Evolutionary conservation across 306 rosid species (phyloP).

Genomic region (Sechiopsis laciniata): DNA sequence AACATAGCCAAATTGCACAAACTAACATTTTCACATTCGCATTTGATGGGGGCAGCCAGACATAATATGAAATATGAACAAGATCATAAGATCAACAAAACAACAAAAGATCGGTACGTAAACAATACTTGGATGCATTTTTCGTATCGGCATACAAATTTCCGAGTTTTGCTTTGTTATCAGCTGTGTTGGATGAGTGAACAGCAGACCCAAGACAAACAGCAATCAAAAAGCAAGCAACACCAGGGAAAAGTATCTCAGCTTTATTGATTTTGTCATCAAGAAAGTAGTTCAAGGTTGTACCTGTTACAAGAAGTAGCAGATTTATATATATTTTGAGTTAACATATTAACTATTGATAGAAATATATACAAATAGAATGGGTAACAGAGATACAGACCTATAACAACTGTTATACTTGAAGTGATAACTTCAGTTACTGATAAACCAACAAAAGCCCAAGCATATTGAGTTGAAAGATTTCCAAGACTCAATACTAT

Average conservation of each 20-base stretch:
- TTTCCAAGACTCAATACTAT: constrained; percentile 10
- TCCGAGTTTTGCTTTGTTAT: constrained; percentile 2
- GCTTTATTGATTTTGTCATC: constrained; percentile 16
- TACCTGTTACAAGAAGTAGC: not conserved
- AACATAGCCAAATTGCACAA: not conserved
- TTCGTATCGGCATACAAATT: not conserved
- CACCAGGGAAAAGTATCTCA: constrained; percentile 15
- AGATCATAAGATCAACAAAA: not conserved
- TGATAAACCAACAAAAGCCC: constrained; percentile 17
- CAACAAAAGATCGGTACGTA: not conserved
- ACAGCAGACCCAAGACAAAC: constrained; percentile 16
- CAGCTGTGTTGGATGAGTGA: constrained; percentile 15
- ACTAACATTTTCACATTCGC: not conserved
- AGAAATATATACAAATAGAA: not conserved
- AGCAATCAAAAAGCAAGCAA: constrained; percentile 15
- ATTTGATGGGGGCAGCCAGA: not conserved
- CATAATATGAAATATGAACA: not conserved
- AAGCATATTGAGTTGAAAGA: constrained; percentile 15
- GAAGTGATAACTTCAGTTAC: constrained; percentile 10
- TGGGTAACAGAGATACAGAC: not conserved
- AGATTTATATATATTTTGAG: not conserved
- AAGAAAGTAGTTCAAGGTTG: constrained; percentile 12
- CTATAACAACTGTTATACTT: constrained; percentile 15
- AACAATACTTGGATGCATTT: not conserved
- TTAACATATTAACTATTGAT: not conserved